Evolutionary conservation across 495 filamentous ascomycete genomes (phyloP).

Genomic region (Hypoxylon trugodes): DNA sequence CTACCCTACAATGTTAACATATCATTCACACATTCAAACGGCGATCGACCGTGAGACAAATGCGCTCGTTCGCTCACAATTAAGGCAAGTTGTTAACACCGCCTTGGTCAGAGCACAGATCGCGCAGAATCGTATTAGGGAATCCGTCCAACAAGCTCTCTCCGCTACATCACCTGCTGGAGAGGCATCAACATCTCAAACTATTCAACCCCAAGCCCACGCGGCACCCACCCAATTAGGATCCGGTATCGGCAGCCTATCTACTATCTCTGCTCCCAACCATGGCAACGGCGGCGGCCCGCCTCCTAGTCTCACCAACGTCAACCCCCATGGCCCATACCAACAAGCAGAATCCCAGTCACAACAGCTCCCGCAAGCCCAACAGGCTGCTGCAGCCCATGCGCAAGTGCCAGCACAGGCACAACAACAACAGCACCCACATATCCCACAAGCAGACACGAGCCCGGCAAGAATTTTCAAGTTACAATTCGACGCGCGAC

Average conservation of each 20-base stretch:
- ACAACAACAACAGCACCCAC: slow-evolving; percentile 41
- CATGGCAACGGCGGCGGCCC: slow-evolving; percentile 35
- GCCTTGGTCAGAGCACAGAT: slow-evolving; percentile 55
- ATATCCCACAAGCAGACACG: slow-evolving; percentile 47
- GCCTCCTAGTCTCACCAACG: slow-evolving; percentile 19
- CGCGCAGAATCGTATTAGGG: slow-evolving; percentile 49
- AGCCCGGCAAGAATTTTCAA: slow-evolving; percentile 88
- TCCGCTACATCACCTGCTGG: slow-evolving; percentile 27
- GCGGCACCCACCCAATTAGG: slow-evolving; percentile 1
- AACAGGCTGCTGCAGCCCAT: slow-evolving; percentile 12
- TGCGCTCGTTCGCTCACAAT: slow-evolving; percentile 49
- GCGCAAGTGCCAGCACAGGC: slow-evolving; percentile 23
- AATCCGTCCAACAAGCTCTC: slow-evolving; percentile 44
- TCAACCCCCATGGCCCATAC: slow-evolving; percentile 16
- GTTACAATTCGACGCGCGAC: slow-evolving; percentile 91
- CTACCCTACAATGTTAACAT: slow-evolving; percentile 55
- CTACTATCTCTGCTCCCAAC: slow-evolving; percentile 2
- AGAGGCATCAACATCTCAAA: slow-evolving; percentile 15
- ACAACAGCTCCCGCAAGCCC: no score
- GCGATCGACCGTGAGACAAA: slow-evolving; percentile 55
- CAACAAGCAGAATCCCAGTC: slow-evolving; percentile 33
- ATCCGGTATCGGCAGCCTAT: slow-evolving; percentile 2
- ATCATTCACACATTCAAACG: slow-evolving; percentile 50
- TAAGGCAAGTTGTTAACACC: slow-evolving; percentile 52
- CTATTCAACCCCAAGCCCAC: slow-evolving; percentile 3